Conservation (phyloP, 805 yeast species). For the Blastobotrys chiropterorum region DNA sequence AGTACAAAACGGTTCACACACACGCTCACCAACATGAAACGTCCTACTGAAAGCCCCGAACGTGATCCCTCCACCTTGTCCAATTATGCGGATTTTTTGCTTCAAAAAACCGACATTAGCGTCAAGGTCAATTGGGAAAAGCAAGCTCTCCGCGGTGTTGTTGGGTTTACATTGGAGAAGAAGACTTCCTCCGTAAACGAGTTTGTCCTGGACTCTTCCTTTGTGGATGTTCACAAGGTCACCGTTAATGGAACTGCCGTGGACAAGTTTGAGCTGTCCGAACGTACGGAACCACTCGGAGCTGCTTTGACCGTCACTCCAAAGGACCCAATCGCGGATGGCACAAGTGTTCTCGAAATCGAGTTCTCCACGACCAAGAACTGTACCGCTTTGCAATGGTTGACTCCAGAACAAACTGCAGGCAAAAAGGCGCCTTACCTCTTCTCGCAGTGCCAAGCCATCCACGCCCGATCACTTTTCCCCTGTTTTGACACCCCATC, state of each 20-base stretch:
- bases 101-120: slow-evolving; percentile 47
- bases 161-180: slow-evolving; percentile 39
- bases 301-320: slow-evolving; percentile 33
- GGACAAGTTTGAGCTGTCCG: slow-evolving; percentile 25
- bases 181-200: slow-evolving; percentile 23
- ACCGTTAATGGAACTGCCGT: slow-evolving; percentile 34
- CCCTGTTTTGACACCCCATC: slow-evolving; percentile 93
- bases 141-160: slow-evolving; percentile 49
- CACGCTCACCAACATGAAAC: slow-evolving; percentile 6
- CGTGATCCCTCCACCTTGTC: slow-evolving; percentile 77
- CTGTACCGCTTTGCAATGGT: slow-evolving; percentile 84
- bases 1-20: slow-evolving; percentile 8
- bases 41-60: slow-evolving; percentile 17
- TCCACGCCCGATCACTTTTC: slow-evolving; percentile 79
- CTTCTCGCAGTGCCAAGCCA: slow-evolving; percentile 88
- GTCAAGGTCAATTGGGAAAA: slow-evolving; percentile 51
- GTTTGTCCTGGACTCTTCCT: slow-evolving; percentile 66
- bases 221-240: slow-evolving; percentile 42
- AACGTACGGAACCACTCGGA: slow-evolving; percentile 38
- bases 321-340: slow-evolving; percentile 4
- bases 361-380: slow-evolving; percentile 63
- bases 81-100: slow-evolving; percentile 51
- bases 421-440: slow-evolving; percentile 65
- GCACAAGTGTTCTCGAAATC: slow-evolving; percentile 26
- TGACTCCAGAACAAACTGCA: slow-evolving; percentile 65